phyloP scores from a whole-genome alignment of 345 rosid genomes.

The Bruguiera parviflora region DNA sequence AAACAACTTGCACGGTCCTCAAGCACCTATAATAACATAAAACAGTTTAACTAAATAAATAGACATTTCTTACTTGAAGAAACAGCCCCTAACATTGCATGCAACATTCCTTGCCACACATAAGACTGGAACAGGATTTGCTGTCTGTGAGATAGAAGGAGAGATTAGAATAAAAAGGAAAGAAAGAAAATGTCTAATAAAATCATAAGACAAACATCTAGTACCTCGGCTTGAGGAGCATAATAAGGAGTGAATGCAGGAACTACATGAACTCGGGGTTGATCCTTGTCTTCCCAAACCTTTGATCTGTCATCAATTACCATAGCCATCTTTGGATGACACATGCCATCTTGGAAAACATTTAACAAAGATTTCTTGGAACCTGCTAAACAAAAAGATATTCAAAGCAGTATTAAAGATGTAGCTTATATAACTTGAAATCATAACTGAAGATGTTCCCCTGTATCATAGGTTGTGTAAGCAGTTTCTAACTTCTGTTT shows the following conservation, averaged over 20 bases:
- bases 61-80: slow-evolving; percentile 73
- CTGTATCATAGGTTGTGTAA: too few species aligned
- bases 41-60: slow-evolving; percentile 10
- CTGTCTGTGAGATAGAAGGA: slow-evolving; percentile 45
- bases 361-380: slow-evolving; percentile 75
- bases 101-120: slow-evolving; percentile 99
- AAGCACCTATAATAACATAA: slow-evolving; percentile 2
- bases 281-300: slow-evolving; percentile 99
- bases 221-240: slow-evolving; percentile 99
- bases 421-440: too few species aligned
- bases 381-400: slow-evolving; percentile 41
- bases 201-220: slow-evolving; percentile 18
- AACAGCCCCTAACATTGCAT: slow-evolving; percentile 93
- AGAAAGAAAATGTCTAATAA: slow-evolving; percentile 9
- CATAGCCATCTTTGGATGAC: slow-evolving; percentile 99
- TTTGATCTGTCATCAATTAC: slow-evolving; percentile 94
- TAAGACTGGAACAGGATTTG: slow-evolving; percentile 76
- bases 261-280: slow-evolving; percentile 94
- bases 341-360: slow-evolving; percentile 79
- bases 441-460: too few species aligned
- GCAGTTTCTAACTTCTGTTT: neutral
- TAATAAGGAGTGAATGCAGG: slow-evolving; percentile 88
- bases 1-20: slow-evolving; percentile 10
- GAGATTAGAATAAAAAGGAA: slow-evolving; percentile 7
- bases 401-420: neutral